Conservation (phyloP, 495 filamentous ascomycete species). For the Penicillium canescens region DNA sequence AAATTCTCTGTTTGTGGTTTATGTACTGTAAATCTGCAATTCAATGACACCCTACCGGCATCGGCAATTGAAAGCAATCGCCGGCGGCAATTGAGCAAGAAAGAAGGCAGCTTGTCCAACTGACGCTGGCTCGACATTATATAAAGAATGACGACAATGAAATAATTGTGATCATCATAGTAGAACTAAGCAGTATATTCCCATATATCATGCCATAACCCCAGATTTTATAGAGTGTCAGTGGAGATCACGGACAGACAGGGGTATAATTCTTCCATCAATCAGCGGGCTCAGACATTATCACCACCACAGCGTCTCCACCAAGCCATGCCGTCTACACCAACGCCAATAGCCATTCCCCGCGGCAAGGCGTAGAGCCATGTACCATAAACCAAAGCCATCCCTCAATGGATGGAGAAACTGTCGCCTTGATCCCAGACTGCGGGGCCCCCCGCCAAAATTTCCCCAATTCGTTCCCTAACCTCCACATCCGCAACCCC, state of each 20-base stretch:
- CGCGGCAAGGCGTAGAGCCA: background rate
- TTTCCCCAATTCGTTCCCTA: conserved; percentile 23
- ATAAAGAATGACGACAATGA: background rate
- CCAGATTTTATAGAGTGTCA: conserved; percentile 2
- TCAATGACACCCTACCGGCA: background rate
- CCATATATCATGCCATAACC: background rate
- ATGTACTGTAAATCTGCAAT: background rate
- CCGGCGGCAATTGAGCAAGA: too few species aligned
- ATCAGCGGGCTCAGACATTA: background rate
- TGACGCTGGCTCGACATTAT: background rate
- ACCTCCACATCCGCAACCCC: background rate
- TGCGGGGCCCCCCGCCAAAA: conserved; percentile 12
- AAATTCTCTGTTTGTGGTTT: background rate
- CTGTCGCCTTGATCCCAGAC: background rate
- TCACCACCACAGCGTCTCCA: background rate
- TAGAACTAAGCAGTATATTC: too few species aligned
- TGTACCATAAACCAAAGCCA: background rate
- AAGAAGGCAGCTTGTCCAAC: too few species aligned
- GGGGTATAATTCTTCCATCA: conserved; percentile 6
- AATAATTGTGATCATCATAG: too few species aligned
- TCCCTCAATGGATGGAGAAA: conserved; percentile 24
- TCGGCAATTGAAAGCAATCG: background rate
- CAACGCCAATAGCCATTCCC: conserved; percentile 3
- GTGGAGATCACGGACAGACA: background rate
- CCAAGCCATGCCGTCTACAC: background rate